Conservation (phyloP, 352 stramenopile genomes). For the Phytophthora brassicae region DNA sequence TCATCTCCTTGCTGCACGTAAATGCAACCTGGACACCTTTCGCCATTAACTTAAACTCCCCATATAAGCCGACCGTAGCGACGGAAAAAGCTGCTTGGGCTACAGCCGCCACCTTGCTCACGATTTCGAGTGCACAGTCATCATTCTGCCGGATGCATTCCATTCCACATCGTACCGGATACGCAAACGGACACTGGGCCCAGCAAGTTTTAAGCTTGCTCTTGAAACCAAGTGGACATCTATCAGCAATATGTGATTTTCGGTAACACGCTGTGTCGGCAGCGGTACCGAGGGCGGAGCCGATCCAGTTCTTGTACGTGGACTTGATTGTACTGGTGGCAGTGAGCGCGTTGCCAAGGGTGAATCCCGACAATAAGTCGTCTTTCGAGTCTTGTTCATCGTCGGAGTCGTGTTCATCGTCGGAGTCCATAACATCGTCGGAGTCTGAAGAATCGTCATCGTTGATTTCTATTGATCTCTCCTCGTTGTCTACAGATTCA, state of each 20-base stretch:
- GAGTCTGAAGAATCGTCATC: conserved; percentile 7
- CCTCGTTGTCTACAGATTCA: conserved; percentile 21
- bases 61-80: conserved; percentile 29
- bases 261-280: conserved; percentile 38
- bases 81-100: conserved; percentile 30
- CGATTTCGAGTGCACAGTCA: conserved; percentile 38
- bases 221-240: conserved; percentile 35
- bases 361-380: too few relatives aligned
- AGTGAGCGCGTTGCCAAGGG: conserved; percentile 15
- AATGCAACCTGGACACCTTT: conserved; percentile 34
- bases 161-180: conserved; percentile 41
- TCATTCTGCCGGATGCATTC: conserved; percentile 50
- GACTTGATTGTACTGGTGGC: conserved; percentile 33
- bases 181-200: conserved; percentile 40
- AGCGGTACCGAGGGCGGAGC: conserved; percentile 17
- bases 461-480: conserved; percentile 3
- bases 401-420: conserved; percentile 10
- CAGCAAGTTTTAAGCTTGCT: conserved; percentile 38
- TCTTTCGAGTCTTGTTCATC: too few relatives aligned
- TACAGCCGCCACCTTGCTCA: conserved; percentile 34
- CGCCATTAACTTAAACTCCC: conserved; percentile 32
- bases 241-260: conserved; percentile 34
- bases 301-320: conserved; percentile 42
- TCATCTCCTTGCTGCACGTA: conserved; percentile 44
- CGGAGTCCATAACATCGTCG: conserved; percentile 4